Conservation (phyloP, 805 yeast genomes). For the Hanseniaspora thailandica region DNA sequence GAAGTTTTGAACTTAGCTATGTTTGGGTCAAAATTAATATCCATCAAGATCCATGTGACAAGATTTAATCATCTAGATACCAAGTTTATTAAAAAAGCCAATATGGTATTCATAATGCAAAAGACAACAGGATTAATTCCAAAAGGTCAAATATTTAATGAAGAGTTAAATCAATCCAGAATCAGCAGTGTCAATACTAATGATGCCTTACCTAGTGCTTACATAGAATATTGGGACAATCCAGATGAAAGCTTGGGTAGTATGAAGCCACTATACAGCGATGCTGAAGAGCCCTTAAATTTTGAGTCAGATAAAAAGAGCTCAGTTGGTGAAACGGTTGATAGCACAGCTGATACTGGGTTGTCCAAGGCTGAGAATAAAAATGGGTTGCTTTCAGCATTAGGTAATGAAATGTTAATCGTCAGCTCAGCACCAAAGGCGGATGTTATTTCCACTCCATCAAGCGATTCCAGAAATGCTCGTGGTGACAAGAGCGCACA, state of each 20-base stretch:
- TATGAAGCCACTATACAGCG: neutral
- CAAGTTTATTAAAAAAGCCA: neutral
- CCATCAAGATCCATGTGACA: neutral
- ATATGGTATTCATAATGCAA: neutral
- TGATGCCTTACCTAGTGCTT: constrained; percentile 2
- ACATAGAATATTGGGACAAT: constrained; percentile 4
- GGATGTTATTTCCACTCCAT: neutral
- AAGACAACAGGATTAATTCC: neutral
- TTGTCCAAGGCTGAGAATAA: neutral
- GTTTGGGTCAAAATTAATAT: neutral
- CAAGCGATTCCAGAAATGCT: neutral
- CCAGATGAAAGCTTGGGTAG: neutral
- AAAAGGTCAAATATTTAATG: neutral
- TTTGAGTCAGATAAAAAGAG: neutral
- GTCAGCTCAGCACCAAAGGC: neutral
- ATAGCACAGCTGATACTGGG: neutral
- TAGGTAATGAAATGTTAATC: neutral
- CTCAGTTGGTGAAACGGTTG: neutral
- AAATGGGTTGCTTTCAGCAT: neutral
- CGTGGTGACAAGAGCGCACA: no score
- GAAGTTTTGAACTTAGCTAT: neutral
- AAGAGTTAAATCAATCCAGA: neutral
- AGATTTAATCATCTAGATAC: neutral
- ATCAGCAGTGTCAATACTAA: neutral
- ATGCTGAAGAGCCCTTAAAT: neutral